Evolutionary conservation across 1,284 basidiomycete genomes (phyloP).

Genomic region (Fomes fomentarius): DNA sequence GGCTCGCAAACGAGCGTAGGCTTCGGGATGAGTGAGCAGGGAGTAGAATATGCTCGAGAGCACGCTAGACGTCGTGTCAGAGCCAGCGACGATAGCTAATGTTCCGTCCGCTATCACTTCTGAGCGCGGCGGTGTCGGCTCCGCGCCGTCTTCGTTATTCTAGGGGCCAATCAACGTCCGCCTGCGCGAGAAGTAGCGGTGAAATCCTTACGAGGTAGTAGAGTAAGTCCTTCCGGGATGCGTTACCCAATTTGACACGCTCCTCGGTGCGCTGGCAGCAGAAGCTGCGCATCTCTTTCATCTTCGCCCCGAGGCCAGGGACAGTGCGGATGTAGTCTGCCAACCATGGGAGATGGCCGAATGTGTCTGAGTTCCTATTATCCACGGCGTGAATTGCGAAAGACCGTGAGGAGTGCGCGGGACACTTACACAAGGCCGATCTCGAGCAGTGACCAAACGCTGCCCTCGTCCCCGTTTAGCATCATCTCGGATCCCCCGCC

Average conservation of each 20-base stretch:
- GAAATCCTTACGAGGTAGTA: slow-evolving; percentile 21
- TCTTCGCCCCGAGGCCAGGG: slow-evolving; percentile 19
- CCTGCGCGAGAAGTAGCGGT: slow-evolving; percentile 2
- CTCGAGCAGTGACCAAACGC: slow-evolving; percentile 25
- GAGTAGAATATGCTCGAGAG: slow-evolving; percentile 29
- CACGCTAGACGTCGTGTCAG: slow-evolving; percentile 36
- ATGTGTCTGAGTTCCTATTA: slow-evolving; percentile 21
- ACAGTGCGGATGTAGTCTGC: slow-evolving; percentile 24
- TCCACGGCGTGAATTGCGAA: neutral
- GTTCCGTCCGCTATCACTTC: slow-evolving; percentile 26
- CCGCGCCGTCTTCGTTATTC: slow-evolving; percentile 30
- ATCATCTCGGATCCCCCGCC: slow-evolving; percentile 33
- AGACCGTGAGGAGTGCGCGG: neutral
- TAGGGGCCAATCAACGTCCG: slow-evolving; percentile 8
- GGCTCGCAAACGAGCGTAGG: slow-evolving; percentile 27
- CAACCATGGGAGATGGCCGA: slow-evolving; percentile 31
- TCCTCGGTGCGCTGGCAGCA: slow-evolving; percentile 20
- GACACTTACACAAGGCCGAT: slow-evolving; percentile 23
- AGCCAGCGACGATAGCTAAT: slow-evolving; percentile 33
- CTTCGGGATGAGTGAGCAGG: slow-evolving; percentile 28
- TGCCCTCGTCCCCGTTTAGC: slow-evolving; percentile 29
- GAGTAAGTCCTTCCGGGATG: slow-evolving; percentile 27
- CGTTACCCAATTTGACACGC: slow-evolving; percentile 19
- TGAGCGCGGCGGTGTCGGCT: slow-evolving; percentile 19
- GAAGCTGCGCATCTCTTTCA: slow-evolving; percentile 24